These are phyloP conservation scores for Marasmius oreades DNA, from an alignment of 1,284 basidiomycete species.

Conservation along the genomic window DNA sequence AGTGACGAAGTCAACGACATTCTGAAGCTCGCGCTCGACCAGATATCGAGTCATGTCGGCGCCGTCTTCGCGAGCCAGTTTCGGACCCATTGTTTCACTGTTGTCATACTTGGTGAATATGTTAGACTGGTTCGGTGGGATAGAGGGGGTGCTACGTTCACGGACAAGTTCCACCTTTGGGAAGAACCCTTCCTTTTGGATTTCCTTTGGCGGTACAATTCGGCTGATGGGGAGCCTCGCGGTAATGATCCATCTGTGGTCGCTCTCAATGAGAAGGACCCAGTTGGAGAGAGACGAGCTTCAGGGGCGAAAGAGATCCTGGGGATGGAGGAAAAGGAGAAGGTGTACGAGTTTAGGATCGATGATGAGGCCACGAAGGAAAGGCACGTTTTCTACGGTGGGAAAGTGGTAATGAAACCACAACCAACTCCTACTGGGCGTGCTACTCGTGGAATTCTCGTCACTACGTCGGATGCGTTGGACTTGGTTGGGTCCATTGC, in stretches of 20 bases:
- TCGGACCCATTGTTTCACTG: conserved; percentile 3
- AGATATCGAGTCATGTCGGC: not conserved
- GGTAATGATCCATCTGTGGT: not conserved
- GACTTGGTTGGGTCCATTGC: not conserved
- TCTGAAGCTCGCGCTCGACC: not conserved
- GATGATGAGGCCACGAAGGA: not conserved
- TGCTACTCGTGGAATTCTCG: not conserved
- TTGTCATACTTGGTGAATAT: not conserved
- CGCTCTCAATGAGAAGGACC: not conserved
- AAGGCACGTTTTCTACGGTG: not conserved
- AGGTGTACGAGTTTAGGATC: not conserved
- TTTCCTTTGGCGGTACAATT: conserved; percentile 3
- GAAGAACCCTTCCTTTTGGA: not conserved
- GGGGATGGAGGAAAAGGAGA: not conserved
- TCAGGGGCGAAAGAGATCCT: not conserved
- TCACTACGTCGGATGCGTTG: not conserved
- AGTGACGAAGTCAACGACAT: not conserved
- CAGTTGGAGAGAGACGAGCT: not conserved
- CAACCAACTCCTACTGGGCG: conserved; percentile 3
- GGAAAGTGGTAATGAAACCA: not conserved
- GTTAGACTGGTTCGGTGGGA: not conserved
- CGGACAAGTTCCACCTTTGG: not conserved
- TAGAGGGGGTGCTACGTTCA: not conserved
- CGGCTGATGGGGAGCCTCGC: not conserved
- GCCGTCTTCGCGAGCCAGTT: not conserved